A percentile compares a stretch with the other conserved stretches of the same genome.
phyloP scores from a whole-genome alignment of 208 protist species.

The Wallacemonas sp. region DNA sequence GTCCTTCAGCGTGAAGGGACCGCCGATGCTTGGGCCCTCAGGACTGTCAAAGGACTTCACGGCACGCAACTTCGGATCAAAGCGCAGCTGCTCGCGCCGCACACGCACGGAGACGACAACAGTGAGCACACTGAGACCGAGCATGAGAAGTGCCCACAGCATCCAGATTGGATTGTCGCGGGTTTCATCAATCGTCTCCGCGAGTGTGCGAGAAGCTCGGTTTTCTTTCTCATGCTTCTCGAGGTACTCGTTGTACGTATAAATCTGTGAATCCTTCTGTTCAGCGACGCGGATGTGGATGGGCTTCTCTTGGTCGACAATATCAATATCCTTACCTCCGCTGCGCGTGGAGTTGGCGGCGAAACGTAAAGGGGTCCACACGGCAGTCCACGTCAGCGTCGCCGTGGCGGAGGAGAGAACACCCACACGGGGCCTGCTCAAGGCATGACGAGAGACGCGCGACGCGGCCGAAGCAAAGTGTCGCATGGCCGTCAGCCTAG shows the following conservation, averaged over 20 bases:
- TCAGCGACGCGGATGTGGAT: conserved; percentile 73
- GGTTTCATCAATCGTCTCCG: conserved; percentile 52
- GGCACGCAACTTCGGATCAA: conserved; percentile 70
- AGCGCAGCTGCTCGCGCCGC: conserved; percentile 73
- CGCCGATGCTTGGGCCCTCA: conserved; percentile 76
- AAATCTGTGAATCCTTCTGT: conserved; percentile 74
- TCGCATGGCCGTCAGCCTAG: too few relatives aligned
- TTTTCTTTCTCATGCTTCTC: conserved; percentile 62
- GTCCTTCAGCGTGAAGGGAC: conserved; percentile 59
- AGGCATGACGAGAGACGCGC: too few relatives aligned
- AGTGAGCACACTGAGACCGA: conserved; percentile 47
- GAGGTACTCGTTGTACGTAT: conserved; percentile 79
- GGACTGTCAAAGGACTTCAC: conserved; percentile 70
- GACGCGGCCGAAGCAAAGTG: too few relatives aligned
- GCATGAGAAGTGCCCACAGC: conserved; percentile 62
- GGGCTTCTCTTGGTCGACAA: conserved; percentile 61
- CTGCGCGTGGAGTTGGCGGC: conserved; percentile 37
- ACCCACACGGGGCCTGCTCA: background rate
- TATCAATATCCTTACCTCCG: conserved; percentile 68
- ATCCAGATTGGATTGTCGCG: conserved; percentile 81
- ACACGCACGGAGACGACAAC: conserved; percentile 78
- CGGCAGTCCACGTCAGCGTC: background rate
- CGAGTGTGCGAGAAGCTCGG: conserved; percentile 31
- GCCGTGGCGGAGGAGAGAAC: background rate
- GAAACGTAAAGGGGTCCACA: background rate